These are phyloP conservation scores for Pelargonium australe DNA, from an alignment of 441 rosid species.

Conservation along the genomic window DNA sequence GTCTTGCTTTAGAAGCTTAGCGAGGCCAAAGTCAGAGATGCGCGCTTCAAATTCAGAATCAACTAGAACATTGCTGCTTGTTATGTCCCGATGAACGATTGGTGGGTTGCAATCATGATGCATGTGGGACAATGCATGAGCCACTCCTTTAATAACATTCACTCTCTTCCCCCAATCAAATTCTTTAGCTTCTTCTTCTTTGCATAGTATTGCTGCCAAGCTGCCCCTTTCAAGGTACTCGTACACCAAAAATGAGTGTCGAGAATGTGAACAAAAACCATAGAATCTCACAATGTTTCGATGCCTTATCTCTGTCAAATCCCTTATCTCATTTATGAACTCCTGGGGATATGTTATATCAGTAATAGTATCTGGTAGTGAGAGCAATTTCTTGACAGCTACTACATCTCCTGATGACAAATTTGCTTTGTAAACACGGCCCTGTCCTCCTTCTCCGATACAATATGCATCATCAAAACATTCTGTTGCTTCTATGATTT, in stretches of 20 bases:
- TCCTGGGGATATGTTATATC: background rate
- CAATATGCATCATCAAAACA: conserved; percentile 11
- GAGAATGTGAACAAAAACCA: conserved; percentile 28
- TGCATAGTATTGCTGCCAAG: conserved; percentile 8
- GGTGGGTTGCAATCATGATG: conserved; percentile 33
- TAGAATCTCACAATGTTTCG: conserved; percentile 31
- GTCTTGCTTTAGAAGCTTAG: conserved; percentile 26
- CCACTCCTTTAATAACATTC: conserved; percentile 24
- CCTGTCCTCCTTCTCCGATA: conserved; percentile 18
- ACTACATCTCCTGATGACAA: background rate
- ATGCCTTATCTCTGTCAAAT: conserved; percentile 28
- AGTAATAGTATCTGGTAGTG: background rate
- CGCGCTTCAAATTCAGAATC: conserved; percentile 25
- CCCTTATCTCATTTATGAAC: conserved; percentile 10
- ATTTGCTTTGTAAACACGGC: conserved; percentile 19
- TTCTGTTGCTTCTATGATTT: conserved; percentile 17
- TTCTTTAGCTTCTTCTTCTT: conserved; percentile 8
- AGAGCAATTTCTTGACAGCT: conserved; percentile 20
- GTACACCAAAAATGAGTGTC: conserved; percentile 27
- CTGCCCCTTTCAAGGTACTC: conserved; percentile 28
- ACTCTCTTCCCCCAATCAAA: conserved; percentile 26
- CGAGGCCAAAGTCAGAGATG: conserved; percentile 27
- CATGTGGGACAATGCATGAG: conserved; percentile 30
- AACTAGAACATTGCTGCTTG: conserved; percentile 24
- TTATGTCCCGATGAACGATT: conserved; percentile 29